phyloP scores from a whole-genome alignment of 768 basidiomycete species.

The Nevesoporus exiguus region DNA sequence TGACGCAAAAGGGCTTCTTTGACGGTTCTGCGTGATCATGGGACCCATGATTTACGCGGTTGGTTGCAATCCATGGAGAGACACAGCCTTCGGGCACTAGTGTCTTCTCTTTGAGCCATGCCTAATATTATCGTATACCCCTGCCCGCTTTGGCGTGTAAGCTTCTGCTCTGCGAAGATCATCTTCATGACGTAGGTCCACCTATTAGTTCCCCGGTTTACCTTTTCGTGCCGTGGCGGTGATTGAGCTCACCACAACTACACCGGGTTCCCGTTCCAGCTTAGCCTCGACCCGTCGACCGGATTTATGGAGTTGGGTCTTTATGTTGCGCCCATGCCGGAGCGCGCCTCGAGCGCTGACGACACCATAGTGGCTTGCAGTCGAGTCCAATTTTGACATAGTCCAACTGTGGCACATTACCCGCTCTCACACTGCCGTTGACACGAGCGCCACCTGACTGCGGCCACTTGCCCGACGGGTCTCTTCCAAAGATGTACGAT shows the following conservation, averaged over 20 bases:
- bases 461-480: neutral
- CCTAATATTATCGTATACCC: neutral
- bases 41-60: neutral
- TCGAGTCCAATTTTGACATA: neutral
- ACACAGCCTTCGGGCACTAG: neutral
- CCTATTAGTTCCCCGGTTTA: neutral
- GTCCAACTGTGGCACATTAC: neutral
- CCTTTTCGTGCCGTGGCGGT: neutral
- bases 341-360: too few species aligned
- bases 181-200: neutral
- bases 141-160: neutral
- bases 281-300: too few species aligned
- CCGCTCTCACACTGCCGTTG: neutral
- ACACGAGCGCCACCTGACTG: neutral
- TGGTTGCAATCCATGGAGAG: neutral
- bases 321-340: too few species aligned
- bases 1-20: slow-evolving; percentile 44
- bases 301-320: neutral
- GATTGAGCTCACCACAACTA: neutral
- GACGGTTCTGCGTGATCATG: slow-evolving; percentile 3
- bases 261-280: too few species aligned
- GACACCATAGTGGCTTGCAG: neutral
- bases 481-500: neutral
- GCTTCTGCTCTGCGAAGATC: neutral
- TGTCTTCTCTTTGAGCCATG: neutral